These are phyloP conservation scores for Salmacisia buchloeana DNA, from an alignment of 1,284 basidiomycete species.

Conservation along the genomic window DNA sequence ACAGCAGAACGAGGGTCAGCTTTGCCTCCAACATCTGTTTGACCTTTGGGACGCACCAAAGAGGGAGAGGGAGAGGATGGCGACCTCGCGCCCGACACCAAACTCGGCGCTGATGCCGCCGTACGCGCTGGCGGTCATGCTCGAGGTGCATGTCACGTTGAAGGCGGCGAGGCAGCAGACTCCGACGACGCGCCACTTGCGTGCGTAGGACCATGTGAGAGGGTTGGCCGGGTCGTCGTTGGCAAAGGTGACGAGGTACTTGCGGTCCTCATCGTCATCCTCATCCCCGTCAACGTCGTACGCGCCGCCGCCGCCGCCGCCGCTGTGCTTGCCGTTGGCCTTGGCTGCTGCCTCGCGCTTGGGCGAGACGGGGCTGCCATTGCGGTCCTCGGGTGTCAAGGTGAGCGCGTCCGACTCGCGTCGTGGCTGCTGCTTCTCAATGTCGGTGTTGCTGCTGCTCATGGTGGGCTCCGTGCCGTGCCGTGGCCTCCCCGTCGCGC, in stretches of 20 bases:
- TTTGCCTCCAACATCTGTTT: not conserved
- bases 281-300: not conserved
- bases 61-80: constrained; percentile 67
- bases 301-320: too few species aligned
- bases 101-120: constrained; percentile 61
- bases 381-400: too few species aligned
- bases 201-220: constrained; percentile 18
- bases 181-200: constrained; percentile 23
- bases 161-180: constrained; percentile 24
- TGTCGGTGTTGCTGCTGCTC: too few species aligned
- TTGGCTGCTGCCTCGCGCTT: too few species aligned
- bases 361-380: too few species aligned
- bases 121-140: constrained; percentile 52
- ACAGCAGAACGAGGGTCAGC: not conserved
- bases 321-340: too few species aligned
- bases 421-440: too few species aligned
- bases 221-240: constrained; percentile 28
- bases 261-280: constrained; percentile 13
- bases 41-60: constrained; percentile 51
- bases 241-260: constrained; percentile 23
- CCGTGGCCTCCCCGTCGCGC: too few species aligned
- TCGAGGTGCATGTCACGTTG: constrained; percentile 32
- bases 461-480: too few species aligned
- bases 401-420: too few species aligned
- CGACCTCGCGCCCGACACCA: constrained; percentile 61